phyloP scores from a whole-genome alignment of 768 basidiomycete genomes.

The Brasilioporus rufonigricans region DNA sequence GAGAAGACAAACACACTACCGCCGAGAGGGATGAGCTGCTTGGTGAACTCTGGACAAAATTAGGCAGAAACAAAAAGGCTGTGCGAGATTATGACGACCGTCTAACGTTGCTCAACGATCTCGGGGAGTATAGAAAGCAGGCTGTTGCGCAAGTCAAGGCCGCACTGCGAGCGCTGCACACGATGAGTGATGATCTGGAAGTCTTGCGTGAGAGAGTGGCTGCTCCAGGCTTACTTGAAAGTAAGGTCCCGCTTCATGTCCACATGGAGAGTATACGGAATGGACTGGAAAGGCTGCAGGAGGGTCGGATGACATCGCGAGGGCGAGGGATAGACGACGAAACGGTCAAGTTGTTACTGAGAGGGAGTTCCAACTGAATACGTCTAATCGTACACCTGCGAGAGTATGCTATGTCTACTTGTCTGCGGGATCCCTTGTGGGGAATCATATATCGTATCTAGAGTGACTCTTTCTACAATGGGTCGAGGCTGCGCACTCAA shows the following conservation, averaged over 20 bases:
- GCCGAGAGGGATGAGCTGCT: constrained; percentile 54
- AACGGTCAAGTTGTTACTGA: constrained; percentile 24
- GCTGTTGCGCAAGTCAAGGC: constrained; percentile 67
- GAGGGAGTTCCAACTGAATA: constrained; percentile 7
- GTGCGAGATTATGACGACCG: constrained; percentile 52
- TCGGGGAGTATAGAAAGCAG: constrained; percentile 56
- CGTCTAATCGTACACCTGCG: too few relatives aligned
- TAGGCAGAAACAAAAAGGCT: constrained; percentile 57
- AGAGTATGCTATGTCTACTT: too few relatives aligned
- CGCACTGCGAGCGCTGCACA: constrained; percentile 57
- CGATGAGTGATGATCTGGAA: constrained; percentile 73
- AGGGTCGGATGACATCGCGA: constrained; percentile 50
- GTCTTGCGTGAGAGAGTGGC: constrained; percentile 72
- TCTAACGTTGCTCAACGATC: constrained; percentile 49
- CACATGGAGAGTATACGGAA: too few relatives aligned
- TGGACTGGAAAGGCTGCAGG: constrained; percentile 54
- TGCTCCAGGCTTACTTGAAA: constrained; percentile 58
- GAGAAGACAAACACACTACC: constrained; percentile 51
- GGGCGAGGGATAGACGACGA: constrained; percentile 48
- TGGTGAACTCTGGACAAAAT: too few relatives aligned
- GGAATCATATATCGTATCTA: too few relatives aligned
- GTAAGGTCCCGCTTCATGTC: constrained; percentile 63
- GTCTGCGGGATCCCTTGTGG: too few relatives aligned
- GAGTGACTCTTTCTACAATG: too few relatives aligned
- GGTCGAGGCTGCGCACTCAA: too few relatives aligned